A percentile compares a stretch with the other conserved stretches of the same genome.
These are phyloP conservation scores for Inga leiocalycina DNA, from an alignment of 306 rosid species.

Conservation along the genomic window DNA sequence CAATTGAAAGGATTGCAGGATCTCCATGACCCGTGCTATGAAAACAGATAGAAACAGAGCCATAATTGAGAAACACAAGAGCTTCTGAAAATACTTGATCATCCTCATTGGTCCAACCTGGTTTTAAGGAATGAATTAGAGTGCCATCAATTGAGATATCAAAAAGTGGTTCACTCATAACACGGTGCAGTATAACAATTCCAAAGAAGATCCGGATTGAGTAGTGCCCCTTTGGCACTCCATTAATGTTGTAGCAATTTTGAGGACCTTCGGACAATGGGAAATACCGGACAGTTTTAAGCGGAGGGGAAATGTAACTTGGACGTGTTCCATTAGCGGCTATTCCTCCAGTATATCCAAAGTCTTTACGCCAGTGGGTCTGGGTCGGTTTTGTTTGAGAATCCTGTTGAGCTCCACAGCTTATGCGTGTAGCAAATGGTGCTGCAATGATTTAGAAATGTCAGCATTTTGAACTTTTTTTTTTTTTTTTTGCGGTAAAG, in stretches of 20 bases:
- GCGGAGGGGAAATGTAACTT: slow-evolving; percentile 78
- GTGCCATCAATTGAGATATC: slow-evolving; percentile 94
- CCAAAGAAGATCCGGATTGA: slow-evolving; percentile 85
- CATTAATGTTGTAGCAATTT: slow-evolving; percentile 73
- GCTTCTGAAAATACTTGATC: slow-evolving; percentile 83
- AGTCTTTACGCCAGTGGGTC: slow-evolving; percentile 86
- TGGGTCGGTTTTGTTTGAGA: slow-evolving; percentile 72
- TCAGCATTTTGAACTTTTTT: slow-evolving; percentile 23
- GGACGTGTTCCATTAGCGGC: slow-evolving; percentile 70
- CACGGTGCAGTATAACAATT: slow-evolving; percentile 49
- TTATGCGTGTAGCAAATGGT: slow-evolving; percentile 85
- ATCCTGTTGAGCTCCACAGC: slow-evolving; percentile 83
- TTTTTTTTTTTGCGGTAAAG: not conserved
- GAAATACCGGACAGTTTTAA: slow-evolving; percentile 76
- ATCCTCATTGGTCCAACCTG: slow-evolving; percentile 83
- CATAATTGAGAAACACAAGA: slow-evolving; percentile 61
- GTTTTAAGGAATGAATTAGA: slow-evolving; percentile 68
- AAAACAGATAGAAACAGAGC: slow-evolving; percentile 81
- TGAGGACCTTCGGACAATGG: slow-evolving; percentile 84
- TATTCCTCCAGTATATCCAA: slow-evolving; percentile 88
- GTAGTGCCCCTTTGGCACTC: slow-evolving; percentile 87
- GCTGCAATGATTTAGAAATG: slow-evolving; percentile 46
- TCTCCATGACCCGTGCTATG: slow-evolving; percentile 99
- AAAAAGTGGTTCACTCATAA: slow-evolving; percentile 72
- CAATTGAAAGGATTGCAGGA: slow-evolving; percentile 93